phyloP scores from a whole-genome alignment of 31 red algal genomes.

The Pterothamnion heteromorphum region DNA sequence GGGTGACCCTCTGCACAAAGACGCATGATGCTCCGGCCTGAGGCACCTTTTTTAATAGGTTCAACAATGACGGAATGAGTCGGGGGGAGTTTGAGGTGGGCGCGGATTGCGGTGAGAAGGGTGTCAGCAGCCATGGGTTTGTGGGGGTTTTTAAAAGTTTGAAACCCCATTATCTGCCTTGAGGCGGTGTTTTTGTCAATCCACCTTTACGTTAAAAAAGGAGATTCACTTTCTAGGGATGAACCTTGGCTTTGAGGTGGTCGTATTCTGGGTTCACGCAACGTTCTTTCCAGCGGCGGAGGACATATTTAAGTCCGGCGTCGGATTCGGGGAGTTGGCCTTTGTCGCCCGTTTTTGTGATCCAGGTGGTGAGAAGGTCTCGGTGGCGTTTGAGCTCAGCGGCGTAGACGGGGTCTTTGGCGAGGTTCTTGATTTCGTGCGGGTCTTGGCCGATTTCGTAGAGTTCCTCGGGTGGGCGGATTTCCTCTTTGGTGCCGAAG shows the following conservation, averaged over 20 bases:
- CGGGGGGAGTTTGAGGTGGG: neutral
- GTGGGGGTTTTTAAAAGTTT: no score
- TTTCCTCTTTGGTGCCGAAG: no score
- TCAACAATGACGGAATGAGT: slow-evolving; percentile 22
- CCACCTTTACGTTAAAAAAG: no score
- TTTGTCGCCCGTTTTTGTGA: neutral
- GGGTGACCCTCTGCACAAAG: neutral
- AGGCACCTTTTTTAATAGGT: slow-evolving; percentile 34
- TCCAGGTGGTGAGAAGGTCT: neutral
- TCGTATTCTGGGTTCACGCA: no score
- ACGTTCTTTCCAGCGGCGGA: no score
- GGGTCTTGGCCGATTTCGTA: neutral
- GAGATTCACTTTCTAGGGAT: no score
- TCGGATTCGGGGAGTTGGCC: no score
- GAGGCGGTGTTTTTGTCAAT: no score
- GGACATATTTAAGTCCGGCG: no score
- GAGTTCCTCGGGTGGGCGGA: no score
- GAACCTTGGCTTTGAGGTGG: no score
- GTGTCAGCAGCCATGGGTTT: neutral
- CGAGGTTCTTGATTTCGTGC: neutral
- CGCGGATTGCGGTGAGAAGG: neutral
- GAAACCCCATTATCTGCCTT: no score
- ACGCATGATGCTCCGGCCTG: slow-evolving; percentile 8
- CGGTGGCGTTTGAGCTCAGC: neutral
- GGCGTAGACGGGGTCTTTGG: neutral